Evolutionary conservation across 371 early-diverging fungal genomes (phyloP).

Genomic region (Smittium culicis): DNA sequence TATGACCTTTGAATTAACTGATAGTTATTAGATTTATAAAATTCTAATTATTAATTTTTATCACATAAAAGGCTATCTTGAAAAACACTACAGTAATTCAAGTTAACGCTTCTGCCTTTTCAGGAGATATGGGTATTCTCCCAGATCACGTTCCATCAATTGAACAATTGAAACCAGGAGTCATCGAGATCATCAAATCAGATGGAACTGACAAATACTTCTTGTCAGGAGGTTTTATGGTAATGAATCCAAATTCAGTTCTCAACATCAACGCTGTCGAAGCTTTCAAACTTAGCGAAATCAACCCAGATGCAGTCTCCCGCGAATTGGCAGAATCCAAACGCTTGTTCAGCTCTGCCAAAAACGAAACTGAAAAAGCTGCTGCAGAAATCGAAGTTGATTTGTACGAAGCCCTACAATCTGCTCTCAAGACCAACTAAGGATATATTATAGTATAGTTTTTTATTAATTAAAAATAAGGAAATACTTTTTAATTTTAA

Average conservation of each 20-base stretch:
- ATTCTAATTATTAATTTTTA: no score
- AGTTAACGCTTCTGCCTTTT: constrained; percentile 85
- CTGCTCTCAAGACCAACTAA: constrained; percentile 21
- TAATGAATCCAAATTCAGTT: constrained; percentile 89
- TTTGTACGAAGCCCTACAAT: constrained; percentile 67
- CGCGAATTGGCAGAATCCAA: constrained; percentile 73
- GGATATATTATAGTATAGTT: no score
- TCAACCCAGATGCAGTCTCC: constrained; percentile 64
- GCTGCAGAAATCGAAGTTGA: constrained; percentile 78
- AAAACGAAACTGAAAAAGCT: constrained; percentile 68
- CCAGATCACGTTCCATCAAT: constrained; percentile 95
- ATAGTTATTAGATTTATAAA: no score
- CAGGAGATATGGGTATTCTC: constrained; percentile 96
- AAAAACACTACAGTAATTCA: constrained; percentile 68
- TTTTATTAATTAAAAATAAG: no score
- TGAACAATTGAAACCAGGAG: constrained; percentile 89
- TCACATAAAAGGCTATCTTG: constrained; percentile 41
- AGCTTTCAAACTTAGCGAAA: constrained; percentile 75
- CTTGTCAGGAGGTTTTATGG: constrained; percentile 89
- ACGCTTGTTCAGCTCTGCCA: constrained; percentile 42
- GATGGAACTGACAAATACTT: constrained; percentile 77
- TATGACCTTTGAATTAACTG: no score
- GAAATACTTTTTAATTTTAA: no score
- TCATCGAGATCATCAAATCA: constrained; percentile 68
- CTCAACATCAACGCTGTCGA: constrained; percentile 95